A percentile compares a stretch with the other conserved stretches of the same genome.
phyloP scores from a whole-genome alignment of 176 grass and related monocot species.

The Oryza longistaminata region DNA sequence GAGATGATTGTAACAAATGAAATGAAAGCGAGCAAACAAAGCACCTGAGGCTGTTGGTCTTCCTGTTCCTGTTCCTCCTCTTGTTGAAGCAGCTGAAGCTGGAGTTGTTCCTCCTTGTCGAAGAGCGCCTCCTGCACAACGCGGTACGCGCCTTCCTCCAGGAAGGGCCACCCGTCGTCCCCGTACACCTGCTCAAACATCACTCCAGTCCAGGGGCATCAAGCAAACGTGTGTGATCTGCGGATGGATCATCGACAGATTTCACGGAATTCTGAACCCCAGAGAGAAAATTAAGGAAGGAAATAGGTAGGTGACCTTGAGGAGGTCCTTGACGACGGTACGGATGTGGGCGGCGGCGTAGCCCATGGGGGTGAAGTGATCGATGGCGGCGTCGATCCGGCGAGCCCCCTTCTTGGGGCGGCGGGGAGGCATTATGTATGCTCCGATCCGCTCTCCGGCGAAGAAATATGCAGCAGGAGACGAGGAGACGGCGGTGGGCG shows the following conservation, averaged over 20 bases:
- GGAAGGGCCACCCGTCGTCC: neutral
- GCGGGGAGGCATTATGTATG: neutral
- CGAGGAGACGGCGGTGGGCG: too few relatives aligned
- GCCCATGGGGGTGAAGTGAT: conserved; percentile 11
- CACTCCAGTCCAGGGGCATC: too few relatives aligned
- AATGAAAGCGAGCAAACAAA: neutral
- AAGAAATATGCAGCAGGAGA: too few relatives aligned
- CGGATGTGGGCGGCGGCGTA: neutral
- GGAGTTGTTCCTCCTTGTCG: conserved; percentile 5
- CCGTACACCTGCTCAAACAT: neutral
- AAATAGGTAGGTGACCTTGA: neutral
- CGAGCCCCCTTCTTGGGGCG: neutral
- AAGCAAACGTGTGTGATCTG: too few relatives aligned
- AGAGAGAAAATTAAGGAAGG: too few relatives aligned
- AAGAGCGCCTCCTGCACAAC: conserved; percentile 31
- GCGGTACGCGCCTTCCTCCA: conserved; percentile 1
- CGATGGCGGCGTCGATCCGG: conserved; percentile 9
- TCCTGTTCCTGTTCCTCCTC: too few relatives aligned
- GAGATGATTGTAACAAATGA: too few relatives aligned
- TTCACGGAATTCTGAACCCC: too few relatives aligned
- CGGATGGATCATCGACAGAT: too few relatives aligned
- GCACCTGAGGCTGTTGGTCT: neutral
- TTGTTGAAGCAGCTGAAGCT: too few relatives aligned
- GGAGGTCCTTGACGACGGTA: neutral
- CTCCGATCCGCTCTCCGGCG: too few relatives aligned